These are phyloP conservation scores for Lactarius indigo DNA, from an alignment of 768 basidiomycete genomes.

Conservation along the genomic window DNA sequence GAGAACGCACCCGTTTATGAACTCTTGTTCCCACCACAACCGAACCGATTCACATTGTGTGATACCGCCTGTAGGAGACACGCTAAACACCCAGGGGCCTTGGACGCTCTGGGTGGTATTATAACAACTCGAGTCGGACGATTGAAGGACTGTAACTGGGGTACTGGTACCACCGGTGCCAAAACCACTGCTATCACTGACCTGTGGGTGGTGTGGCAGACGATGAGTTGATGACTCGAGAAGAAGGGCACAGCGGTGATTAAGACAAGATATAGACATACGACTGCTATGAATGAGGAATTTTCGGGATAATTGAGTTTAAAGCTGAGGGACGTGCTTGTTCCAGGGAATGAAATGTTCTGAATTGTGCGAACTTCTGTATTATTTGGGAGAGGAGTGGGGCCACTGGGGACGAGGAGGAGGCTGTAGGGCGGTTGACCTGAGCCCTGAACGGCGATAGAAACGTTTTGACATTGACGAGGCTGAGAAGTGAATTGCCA, in stretches of 20 bases:
- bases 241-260: not conserved
- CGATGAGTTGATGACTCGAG: slow-evolving; percentile 1
- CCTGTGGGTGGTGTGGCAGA: slow-evolving; percentile 33
- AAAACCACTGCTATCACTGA: slow-evolving; percentile 59
- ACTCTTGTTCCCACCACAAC: slow-evolving; percentile 58
- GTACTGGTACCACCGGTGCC: slow-evolving; percentile 75
- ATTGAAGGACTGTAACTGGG: slow-evolving; percentile 50
- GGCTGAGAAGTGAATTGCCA: slow-evolving; percentile 47
- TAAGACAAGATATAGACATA: slow-evolving; percentile 39
- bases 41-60: slow-evolving; percentile 62
- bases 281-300: slow-evolving; percentile 75
- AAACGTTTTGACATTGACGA: slow-evolving; percentile 63
- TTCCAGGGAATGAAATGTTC: slow-evolving; percentile 48
- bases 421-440: slow-evolving; percentile 66
- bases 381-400: slow-evolving; percentile 55
- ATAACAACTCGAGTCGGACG: slow-evolving; percentile 58
- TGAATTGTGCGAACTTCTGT: slow-evolving; percentile 62
- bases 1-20: slow-evolving; percentile 50
- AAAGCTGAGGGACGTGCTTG: slow-evolving; percentile 44
- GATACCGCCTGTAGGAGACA: slow-evolving; percentile 59
- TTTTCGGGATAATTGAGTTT: slow-evolving; percentile 59
- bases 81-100: slow-evolving; percentile 56
- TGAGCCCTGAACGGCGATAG: slow-evolving; percentile 54
- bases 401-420: slow-evolving; percentile 64
- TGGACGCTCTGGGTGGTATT: slow-evolving; percentile 44